Conservation (phyloP, 2,329 filamentous ascomycete species). For the Didymella segeticola region DNA sequence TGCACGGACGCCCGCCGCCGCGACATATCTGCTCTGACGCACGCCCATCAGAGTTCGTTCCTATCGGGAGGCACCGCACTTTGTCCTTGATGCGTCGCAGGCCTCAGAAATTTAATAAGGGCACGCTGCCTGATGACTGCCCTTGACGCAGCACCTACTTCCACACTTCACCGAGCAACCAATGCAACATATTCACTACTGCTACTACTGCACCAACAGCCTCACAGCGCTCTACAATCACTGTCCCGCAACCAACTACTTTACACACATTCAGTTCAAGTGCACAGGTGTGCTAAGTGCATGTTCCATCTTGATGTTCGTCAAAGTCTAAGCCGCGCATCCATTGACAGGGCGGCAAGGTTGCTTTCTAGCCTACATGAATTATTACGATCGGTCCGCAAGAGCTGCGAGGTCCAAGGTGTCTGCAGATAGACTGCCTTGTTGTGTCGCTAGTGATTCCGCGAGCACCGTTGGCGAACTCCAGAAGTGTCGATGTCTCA, state of each 20-base stretch:
- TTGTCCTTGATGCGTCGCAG: slow-evolving; percentile 6
- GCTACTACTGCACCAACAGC: not conserved
- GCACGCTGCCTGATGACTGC: not conserved
- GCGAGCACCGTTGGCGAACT: slow-evolving; percentile 16
- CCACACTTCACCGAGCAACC: too few relatives aligned
- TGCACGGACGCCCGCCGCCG: not conserved
- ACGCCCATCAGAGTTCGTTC: slow-evolving; percentile 8
- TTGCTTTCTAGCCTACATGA: not conserved
- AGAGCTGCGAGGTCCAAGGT: not conserved
- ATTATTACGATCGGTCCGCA: not conserved
- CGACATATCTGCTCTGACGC: slow-evolving; percentile 14
- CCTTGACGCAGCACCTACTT: slow-evolving; percentile 1
- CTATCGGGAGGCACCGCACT: slow-evolving; percentile 11
- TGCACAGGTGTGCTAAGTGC: not conserved
- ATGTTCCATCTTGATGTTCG: not conserved
- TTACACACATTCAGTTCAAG: not conserved
- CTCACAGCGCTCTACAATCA: not conserved
- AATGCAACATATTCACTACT: not conserved
- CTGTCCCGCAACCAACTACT: not conserved
- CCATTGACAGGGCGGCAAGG: not conserved
- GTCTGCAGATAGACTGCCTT: slow-evolving; percentile 6
- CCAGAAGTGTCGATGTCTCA: slow-evolving; percentile 18
- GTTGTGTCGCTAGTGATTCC: slow-evolving; percentile 10
- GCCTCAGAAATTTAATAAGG: not conserved
- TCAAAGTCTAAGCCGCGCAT: not conserved